These are phyloP conservation scores for Petunia hybrid DNA, from an alignment of 305 asterid genomes.

Conservation along the genomic window DNA sequence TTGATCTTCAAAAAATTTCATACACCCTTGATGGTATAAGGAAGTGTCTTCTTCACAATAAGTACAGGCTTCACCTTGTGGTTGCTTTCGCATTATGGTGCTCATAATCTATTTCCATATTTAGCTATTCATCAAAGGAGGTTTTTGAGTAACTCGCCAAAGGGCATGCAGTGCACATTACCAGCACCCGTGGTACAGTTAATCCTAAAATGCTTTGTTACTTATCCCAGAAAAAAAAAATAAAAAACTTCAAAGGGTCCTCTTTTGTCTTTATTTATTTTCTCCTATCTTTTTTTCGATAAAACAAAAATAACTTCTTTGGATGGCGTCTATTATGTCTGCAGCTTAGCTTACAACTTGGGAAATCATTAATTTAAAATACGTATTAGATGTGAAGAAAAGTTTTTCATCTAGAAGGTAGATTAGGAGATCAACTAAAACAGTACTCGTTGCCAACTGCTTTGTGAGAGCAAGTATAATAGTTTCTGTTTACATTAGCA, in stretches of 20 bases:
- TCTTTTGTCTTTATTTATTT: background rate
- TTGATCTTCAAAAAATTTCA: conserved; percentile 7
- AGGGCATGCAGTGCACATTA: conserved; percentile 8
- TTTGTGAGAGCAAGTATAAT: background rate
- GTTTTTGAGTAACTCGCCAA: background rate
- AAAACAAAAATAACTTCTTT: background rate
- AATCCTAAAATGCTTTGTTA: background rate
- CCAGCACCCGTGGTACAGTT: background rate
- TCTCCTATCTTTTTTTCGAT: background rate
- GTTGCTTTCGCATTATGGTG: background rate
- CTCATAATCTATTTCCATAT: background rate
- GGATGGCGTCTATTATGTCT: conserved; percentile 9
- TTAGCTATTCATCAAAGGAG: background rate
- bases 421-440: conserved; percentile 15
- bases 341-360: conserved; percentile 23
- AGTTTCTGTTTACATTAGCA: conserved; percentile 20
- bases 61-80: conserved; percentile 12
- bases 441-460: background rate
- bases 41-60: background rate
- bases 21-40: background rate
- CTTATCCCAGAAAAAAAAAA: background rate
- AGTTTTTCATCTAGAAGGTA: background rate
- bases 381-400: conserved; percentile 13
- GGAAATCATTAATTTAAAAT: background rate
- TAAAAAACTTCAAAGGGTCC: background rate